These are phyloP conservation scores for Dendrothele bispora DNA, from an alignment of 768 basidiomycete genomes.

Conservation along the genomic window DNA sequence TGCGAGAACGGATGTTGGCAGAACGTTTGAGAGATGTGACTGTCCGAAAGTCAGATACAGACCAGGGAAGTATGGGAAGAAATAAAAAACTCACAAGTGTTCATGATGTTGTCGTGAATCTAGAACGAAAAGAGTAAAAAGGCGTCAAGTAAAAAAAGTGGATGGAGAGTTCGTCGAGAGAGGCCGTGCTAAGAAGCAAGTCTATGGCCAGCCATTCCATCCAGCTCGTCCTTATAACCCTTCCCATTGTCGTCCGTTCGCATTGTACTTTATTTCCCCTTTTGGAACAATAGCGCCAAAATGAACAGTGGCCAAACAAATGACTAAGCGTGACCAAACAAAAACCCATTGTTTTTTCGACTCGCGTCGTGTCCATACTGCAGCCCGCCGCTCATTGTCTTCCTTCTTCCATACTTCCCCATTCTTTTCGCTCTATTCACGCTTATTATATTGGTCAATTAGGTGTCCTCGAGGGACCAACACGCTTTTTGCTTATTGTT, in stretches of 20 bases:
- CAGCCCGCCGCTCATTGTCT: too few species aligned
- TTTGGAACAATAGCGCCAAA: conserved; percentile 2
- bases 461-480: too few species aligned
- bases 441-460: too few species aligned
- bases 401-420: too few species aligned
- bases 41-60: too few species aligned
- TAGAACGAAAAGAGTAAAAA: background rate
- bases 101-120: background rate
- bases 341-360: background rate
- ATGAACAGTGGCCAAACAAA: background rate
- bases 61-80: background rate
- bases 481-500: too few species aligned
- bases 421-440: too few species aligned
- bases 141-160: background rate
- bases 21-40: background rate
- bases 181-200: background rate
- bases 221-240: background rate
- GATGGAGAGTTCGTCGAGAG: conserved; percentile 1
- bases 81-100: too few species aligned
- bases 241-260: background rate
- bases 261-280: background rate
- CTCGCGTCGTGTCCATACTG: too few species aligned
- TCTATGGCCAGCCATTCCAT: background rate
- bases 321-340: background rate
- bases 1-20: background rate